Percentiles rank a stretch among this genome's conserved stretches.
Conservation (phyloP, 768 basidiomycete genomes). For the Suillus americanus region DNA sequence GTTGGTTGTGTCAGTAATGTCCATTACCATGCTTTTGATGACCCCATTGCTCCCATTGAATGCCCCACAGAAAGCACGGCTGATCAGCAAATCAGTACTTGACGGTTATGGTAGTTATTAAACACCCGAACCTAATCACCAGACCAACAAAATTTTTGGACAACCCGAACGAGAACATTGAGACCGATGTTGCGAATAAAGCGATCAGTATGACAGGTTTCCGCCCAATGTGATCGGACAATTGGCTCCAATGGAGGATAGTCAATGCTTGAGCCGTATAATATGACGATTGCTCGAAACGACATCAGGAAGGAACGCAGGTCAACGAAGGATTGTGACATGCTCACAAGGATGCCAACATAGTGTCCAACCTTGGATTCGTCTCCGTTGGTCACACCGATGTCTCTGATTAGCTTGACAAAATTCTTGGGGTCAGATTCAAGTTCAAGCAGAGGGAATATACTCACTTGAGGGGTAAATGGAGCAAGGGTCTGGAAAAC, state of each 20-base stretch:
- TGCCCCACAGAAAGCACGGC: constrained; percentile 41
- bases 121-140: constrained; percentile 30
- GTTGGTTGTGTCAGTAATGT: constrained; percentile 28
- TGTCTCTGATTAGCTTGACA: constrained; percentile 11
- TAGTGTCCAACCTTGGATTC: constrained; percentile 43
- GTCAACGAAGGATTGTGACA: too few species aligned
- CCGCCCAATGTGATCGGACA: constrained; percentile 43
- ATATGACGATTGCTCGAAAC: constrained; percentile 40
- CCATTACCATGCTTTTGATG: constrained; percentile 40
- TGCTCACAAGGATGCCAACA: constrained; percentile 38
- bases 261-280: constrained; percentile 42
- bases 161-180: constrained; percentile 42
- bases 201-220: constrained; percentile 41
- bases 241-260: constrained; percentile 42
- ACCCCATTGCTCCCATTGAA: constrained; percentile 50
- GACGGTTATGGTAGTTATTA: not conserved
- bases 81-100: constrained; percentile 10
- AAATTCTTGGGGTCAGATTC: not conserved
- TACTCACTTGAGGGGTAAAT: constrained; percentile 60
- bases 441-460: not conserved
- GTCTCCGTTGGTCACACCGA: constrained; percentile 37
- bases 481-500: constrained; percentile 71
- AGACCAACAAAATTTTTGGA: constrained; percentile 39
- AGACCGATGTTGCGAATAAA: constrained; percentile 36
- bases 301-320: not conserved